A percentile compares a stretch with the other conserved stretches of the same genome.
Evolutionary conservation across 2,329 filamentous ascomycete species (phyloP).

Genomic region (Leptographium wingfieldii): DNA sequence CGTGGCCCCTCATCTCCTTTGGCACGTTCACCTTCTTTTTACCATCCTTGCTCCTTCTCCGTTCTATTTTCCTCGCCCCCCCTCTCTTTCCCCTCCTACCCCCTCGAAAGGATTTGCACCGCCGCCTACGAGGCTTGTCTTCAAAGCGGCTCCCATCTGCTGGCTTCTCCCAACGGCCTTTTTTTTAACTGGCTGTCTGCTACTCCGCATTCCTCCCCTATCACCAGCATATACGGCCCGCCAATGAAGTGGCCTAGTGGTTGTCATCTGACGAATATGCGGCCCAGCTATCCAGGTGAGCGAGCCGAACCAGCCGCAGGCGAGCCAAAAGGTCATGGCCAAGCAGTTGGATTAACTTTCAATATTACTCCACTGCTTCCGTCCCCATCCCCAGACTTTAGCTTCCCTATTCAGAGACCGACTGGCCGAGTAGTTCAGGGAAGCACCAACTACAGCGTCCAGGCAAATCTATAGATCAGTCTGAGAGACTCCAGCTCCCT

Average conservation of each 20-base stretch:
- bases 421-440: neutral
- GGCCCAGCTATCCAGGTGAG: too few species aligned
- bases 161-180: neutral
- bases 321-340: neutral
- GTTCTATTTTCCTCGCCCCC: neutral
- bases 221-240: neutral
- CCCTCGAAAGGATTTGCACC: neutral
- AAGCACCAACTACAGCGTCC: neutral
- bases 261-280: neutral
- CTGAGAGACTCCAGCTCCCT: neutral
- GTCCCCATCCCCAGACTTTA: neutral
- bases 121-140: neutral
- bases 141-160: neutral
- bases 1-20: neutral
- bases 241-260: neutral
- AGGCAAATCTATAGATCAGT: neutral
- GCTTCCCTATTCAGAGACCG: neutral
- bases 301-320: too few species aligned
- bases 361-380: neutral
- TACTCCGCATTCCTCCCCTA: neutral
- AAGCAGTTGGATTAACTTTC: neutral
- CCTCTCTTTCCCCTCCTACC: neutral
- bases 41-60: neutral
- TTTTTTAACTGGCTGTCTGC: neutral
- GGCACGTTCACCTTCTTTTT: too few species aligned